Evolutionary conservation across 2,329 filamentous ascomycete species (phyloP), one percentile per base, ranked within the genome.

Genomic region (Aaosphaeria pasadenensis): DNA sequence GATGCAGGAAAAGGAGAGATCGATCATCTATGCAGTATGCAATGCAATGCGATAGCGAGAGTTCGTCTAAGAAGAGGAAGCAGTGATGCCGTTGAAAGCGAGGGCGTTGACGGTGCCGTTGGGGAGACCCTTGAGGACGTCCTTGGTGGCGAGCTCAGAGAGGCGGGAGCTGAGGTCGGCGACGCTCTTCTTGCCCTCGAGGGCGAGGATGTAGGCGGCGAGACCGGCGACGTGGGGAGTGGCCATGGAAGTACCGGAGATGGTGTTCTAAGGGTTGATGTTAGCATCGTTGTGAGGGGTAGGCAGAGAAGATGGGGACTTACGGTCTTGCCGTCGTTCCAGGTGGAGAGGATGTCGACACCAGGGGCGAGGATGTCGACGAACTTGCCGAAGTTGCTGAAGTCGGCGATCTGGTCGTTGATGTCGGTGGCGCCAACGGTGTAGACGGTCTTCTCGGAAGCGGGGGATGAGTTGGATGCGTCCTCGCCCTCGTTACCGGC

Each of bases 361-460:
- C 33, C 33, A 36, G 33, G 33, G n/a, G 89, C 91, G 66, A 96
- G 96, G 80, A 96, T 95, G 74, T 96, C 91, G 71, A 90, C 95
- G 82, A 92, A 96, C 81, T 90, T 91, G 72, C 91, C 91, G 73
- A 85, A 96, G 87, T 96, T 96, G 83, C 91, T 96, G 84, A 96
- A 96, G 83, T 96, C 96, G 60, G 91, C 91, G 74, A 92, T 91
- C 79, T 88, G 88, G 71, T 96, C 91, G 66, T 86, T 84, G 50
- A 96, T 82, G 61, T 88, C 91, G 39, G 89, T 94, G 56, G 91
- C 91, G 73, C 91, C 92, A 53, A 96, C 91, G 49, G 91, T 96
- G 69, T 96, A 83, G 58, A 91, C 90, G 65, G 91, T 89, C 62
- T 83, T 78, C 58, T 91, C 89, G 54, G 91, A 87, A 65, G 91